These are phyloP conservation scores for Amanita inopinata DNA, from an alignment of 768 basidiomycete genomes.

Conservation along the genomic window DNA sequence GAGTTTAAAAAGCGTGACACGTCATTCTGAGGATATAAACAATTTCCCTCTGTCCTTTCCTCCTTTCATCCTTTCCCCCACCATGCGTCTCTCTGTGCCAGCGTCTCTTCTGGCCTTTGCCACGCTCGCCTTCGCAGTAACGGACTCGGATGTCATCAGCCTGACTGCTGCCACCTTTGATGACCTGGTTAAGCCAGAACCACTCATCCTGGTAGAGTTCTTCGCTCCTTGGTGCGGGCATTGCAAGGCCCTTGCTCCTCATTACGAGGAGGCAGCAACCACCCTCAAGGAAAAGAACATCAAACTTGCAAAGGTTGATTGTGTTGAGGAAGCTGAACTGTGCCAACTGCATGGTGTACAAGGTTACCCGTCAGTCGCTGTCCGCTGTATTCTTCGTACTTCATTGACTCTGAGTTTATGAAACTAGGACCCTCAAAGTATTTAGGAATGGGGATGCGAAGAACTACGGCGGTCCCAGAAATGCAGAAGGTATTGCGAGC, in stretches of 20 bases:
- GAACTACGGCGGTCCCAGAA: conserved; percentile 84
- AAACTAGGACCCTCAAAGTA: conserved; percentile 74
- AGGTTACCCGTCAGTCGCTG: conserved; percentile 79
- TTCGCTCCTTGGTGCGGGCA: conserved; percentile 88
- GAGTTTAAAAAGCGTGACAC: conserved; percentile 29
- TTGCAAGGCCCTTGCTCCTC: conserved; percentile 91
- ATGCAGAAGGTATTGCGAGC: conserved; percentile 91
- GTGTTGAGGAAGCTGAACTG: conserved; percentile 87
- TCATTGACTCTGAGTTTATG: neutral
- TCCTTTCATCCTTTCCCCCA: conserved; percentile 20
- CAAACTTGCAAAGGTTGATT: conserved; percentile 94
- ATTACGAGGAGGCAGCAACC: conserved; percentile 92
- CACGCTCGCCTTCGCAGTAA: conserved; percentile 44
- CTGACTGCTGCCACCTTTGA: conserved; percentile 66
- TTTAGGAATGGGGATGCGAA: conserved; percentile 75
- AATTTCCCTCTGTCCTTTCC: conserved; percentile 9
- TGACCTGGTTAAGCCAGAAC: conserved; percentile 49
- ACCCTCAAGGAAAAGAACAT: conserved; percentile 83
- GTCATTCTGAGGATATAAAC: conserved; percentile 34
- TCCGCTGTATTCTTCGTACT: neutral
- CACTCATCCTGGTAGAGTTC: conserved; percentile 89
- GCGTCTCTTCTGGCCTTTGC: conserved; percentile 43
- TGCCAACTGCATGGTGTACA: conserved; percentile 82
- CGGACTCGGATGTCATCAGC: conserved; percentile 72
- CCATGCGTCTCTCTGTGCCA: conserved; percentile 59